These are phyloP conservation scores for Sporothrix phasma DNA, from an alignment of 2,329 filamentous ascomycete species.

Conservation along the genomic window DNA sequence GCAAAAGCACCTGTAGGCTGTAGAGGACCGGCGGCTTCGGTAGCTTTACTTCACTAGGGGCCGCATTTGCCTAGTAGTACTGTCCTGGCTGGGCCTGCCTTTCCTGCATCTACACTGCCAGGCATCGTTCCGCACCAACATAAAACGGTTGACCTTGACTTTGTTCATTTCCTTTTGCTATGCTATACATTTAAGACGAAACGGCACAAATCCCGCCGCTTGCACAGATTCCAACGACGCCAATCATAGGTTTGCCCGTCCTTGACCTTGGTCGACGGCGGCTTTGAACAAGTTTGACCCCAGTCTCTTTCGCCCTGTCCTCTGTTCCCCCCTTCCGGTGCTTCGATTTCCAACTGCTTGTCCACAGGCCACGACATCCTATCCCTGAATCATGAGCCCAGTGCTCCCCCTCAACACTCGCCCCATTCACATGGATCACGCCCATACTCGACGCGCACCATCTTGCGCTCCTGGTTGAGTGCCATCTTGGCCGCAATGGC, in stretches of 20 bases:
- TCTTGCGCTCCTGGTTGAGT: conserved; percentile 17
- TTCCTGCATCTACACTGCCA: neutral
- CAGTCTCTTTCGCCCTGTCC: neutral
- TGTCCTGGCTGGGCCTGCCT: neutral
- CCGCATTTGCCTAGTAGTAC: neutral
- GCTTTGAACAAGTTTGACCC: neutral
- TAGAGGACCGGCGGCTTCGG: neutral
- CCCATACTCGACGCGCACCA: conserved; percentile 15
- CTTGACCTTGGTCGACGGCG: neutral
- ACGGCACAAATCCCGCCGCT: neutral
- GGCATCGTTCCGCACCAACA: neutral
- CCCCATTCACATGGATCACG: conserved; percentile 17
- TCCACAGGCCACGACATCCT: neutral
- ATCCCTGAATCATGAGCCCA: too few relatives aligned
- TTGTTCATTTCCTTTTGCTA: neutral
- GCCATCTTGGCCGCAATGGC: conserved; percentile 20
- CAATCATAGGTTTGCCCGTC: neutral
- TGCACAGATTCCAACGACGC: neutral
- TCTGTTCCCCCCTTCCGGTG: neutral
- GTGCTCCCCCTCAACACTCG: neutral
- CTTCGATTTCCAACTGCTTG: neutral
- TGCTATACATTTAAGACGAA: neutral
- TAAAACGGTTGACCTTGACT: too few relatives aligned
- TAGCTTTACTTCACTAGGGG: neutral
- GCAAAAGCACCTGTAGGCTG: too few relatives aligned